Evolutionary conservation across 2,329 filamentous ascomycete species (phyloP).

Genomic region (Cephalotrichum gorgonifer): DNA sequence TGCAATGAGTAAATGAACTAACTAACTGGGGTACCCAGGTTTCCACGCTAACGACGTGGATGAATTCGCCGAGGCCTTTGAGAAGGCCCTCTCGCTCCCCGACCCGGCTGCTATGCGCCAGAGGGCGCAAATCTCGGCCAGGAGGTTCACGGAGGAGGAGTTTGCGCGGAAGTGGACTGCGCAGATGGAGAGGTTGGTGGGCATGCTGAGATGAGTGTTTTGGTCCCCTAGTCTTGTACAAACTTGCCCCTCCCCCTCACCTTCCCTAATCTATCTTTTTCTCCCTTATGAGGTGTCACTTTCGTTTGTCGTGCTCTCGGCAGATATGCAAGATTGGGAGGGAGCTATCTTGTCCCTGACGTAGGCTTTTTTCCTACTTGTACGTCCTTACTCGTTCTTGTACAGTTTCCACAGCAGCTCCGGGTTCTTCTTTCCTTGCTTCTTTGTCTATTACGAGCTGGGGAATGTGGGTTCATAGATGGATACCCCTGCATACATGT

Average conservation of each 20-base stretch:
- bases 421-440: not conserved
- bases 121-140: slow-evolving; percentile 67
- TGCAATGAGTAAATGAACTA: slow-evolving; percentile 7
- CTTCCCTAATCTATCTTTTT: not conserved
- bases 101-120: slow-evolving; percentile 66
- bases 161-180: slow-evolving; percentile 72
- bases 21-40: slow-evolving; percentile 36
- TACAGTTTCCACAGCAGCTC: too few species aligned
- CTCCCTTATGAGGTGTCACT: not conserved
- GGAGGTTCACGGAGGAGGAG: slow-evolving; percentile 77
- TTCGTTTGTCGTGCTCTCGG: not conserved
- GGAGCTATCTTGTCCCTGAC: too few species aligned
- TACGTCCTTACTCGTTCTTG: too few species aligned
- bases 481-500: slow-evolving; percentile 2
- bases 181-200: slow-evolving; percentile 64
- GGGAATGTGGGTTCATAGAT: slow-evolving; percentile 4
- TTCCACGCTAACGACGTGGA: slow-evolving; percentile 72
- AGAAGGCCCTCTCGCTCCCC: slow-evolving; percentile 61
- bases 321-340: too few species aligned
- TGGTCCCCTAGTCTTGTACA: not conserved
- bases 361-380: too few species aligned
- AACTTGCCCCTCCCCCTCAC: not conserved
- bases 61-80: slow-evolving; percentile 75
- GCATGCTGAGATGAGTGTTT: slow-evolving; percentile 18
- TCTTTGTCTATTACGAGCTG: not conserved